phyloP scores from a whole-genome alignment of 2,329 filamentous ascomycete genomes.

The Colletotrichum phormii region DNA sequence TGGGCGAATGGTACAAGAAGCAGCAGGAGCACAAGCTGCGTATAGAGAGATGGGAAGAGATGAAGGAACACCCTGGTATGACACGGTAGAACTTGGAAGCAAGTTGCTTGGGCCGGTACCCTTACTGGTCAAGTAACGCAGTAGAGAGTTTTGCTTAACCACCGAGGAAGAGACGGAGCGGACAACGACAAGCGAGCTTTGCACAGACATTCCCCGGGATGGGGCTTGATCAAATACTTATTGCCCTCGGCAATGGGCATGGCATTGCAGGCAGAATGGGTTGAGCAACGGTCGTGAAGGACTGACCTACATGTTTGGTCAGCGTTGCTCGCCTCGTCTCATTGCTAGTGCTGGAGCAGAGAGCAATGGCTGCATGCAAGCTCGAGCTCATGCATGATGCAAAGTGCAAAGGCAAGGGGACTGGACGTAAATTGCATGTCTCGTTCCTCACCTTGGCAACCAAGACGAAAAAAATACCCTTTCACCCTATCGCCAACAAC shows the following conservation, averaged over 20 bases:
- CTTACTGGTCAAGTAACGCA: background rate
- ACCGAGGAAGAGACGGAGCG: constrained; percentile 31
- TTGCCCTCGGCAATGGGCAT: background rate
- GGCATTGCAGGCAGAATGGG: background rate
- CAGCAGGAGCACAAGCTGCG: background rate
- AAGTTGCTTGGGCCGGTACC: background rate
- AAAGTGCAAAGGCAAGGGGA: constrained; percentile 21
- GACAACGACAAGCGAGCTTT: background rate
- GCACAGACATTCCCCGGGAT: constrained; percentile 7
- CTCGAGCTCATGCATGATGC: constrained; percentile 21
- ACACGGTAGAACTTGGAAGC: constrained; percentile 2
- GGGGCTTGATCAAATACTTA: constrained; percentile 32
- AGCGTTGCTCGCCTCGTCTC: constrained; percentile 35
- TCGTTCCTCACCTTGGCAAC: background rate
- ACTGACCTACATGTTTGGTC: constrained; percentile 4
- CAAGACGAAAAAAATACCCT: background rate
- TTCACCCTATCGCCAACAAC: constrained; percentile 4
- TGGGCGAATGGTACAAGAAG: background rate
- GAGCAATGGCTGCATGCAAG: constrained; percentile 7
- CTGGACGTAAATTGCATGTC: constrained; percentile 7
- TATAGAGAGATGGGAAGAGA: background rate
- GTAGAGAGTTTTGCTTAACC: constrained; percentile 19
- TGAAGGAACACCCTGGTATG: background rate
- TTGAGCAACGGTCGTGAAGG: constrained; percentile 18
- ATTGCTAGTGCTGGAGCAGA: constrained; percentile 3